Evolutionary conservation across 768 basidiomycete species (phyloP).

Genomic region (Panellus pusillus): DNA sequence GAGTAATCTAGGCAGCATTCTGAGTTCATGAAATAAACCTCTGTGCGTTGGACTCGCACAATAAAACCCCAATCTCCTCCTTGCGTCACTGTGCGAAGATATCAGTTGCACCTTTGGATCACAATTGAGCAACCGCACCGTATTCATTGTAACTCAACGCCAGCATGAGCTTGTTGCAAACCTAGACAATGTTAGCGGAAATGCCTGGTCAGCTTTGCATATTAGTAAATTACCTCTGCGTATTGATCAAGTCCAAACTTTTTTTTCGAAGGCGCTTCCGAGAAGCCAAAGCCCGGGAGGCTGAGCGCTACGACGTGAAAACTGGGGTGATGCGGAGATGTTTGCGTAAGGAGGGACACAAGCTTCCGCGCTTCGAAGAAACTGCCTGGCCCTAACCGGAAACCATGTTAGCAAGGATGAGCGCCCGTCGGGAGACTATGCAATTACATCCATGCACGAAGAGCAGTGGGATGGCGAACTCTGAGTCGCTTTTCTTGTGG

Average conservation of each 20-base stretch:
- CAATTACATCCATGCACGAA: slow-evolving; percentile 44
- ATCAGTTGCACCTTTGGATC: no score
- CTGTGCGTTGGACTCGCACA: slow-evolving; percentile 24
- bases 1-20: slow-evolving; percentile 26
- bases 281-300: slow-evolving; percentile 68
- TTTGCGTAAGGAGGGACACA: slow-evolving; percentile 48
- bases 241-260: slow-evolving; percentile 50
- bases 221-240: slow-evolving; percentile 43
- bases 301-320: no score
- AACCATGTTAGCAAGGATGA: background rate
- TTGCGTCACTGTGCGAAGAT: slow-evolving; percentile 35
- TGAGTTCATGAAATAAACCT: slow-evolving; percentile 11
- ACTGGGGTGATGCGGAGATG: slow-evolving; percentile 43
- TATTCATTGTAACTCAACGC: slow-evolving; percentile 49
- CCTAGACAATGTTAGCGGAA: slow-evolving; percentile 25
- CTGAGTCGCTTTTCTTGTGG: slow-evolving; percentile 36
- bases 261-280: slow-evolving; percentile 49
- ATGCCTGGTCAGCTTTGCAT: no score
- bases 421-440: background rate
- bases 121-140: slow-evolving; percentile 27
- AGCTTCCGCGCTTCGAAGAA: slow-evolving; percentile 60
- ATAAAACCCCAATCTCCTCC: slow-evolving; percentile 49
- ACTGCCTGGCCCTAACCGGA: slow-evolving; percentile 54
- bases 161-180: slow-evolving; percentile 50
- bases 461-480: slow-evolving; percentile 32